Evolutionary conservation across 306 rosid species (phyloP), one percentile per base, ranked within the genome.

Genomic region (Cucurbita argyrosperma): DNA sequence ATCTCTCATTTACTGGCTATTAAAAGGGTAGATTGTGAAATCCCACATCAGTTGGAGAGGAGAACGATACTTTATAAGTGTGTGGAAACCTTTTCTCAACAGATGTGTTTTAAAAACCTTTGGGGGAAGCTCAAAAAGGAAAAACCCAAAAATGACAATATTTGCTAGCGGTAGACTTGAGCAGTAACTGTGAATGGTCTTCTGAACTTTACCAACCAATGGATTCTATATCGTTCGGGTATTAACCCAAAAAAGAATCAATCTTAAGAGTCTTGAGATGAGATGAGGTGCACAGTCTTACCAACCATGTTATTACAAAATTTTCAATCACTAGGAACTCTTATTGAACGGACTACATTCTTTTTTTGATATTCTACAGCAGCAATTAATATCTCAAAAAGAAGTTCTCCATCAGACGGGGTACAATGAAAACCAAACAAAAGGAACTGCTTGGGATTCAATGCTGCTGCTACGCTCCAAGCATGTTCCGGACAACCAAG

Each of bases 281-380:
- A 6, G 46, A 51, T 71, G 30, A 49, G 53, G 61, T 35, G 59
- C 75, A 51, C 47, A 19, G 73, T 45, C 13, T 45, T 21, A 82
- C 52, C 38, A 77, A 72, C 76, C 72, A 49, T 72, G 74, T 84
- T 90, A 84, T 88, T 87, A 84, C 88, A 73, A 84, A 79, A 79
- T 78, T 63, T 52, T 77, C 65, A 30, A 53, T 71, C 49, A 30
- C 56, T 55, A 65, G 62, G 67, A 37, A 67, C 39, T 71, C 53
- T 23, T n/a, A 70, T 60, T 68, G 59, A 23, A 45, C 76, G 26
- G 72, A 49, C 57, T 76, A 79, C 77, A 74, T 85, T 64, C 75
- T 71, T 75, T 43, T 71, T 75, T 43, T 4, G 47, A 71, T 7
- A 80, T 66, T 74, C 86, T 80, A 86, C 80, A 68, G 66, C 77